These are phyloP conservation scores for Colletotrichum sp. DNA, from an alignment of 2,329 filamentous ascomycete species.

Conservation along the genomic window DNA sequence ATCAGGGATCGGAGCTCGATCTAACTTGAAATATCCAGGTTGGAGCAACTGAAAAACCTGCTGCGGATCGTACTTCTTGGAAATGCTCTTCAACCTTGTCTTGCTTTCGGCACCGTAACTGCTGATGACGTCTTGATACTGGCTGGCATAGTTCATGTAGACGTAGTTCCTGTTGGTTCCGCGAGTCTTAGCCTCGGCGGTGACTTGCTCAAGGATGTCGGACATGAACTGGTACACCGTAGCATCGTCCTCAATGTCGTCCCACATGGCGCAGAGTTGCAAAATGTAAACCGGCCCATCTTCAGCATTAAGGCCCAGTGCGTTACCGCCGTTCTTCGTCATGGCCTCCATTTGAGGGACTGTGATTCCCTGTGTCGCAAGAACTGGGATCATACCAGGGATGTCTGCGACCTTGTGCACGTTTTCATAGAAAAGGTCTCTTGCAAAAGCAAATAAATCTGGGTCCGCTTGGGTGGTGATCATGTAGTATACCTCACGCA, in stretches of 20 bases:
- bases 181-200: constrained; percentile 11
- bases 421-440: constrained; percentile 18
- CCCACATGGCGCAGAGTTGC: constrained; percentile 26
- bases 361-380: constrained; percentile 45
- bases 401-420: constrained; percentile 13
- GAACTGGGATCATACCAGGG: constrained; percentile 29
- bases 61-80: constrained; percentile 36
- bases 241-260: constrained; percentile 20
- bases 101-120: constrained; percentile 43
- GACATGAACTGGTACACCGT: constrained; percentile 23
- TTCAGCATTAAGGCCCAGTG: constrained; percentile 35
- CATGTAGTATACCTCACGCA: constrained; percentile 26
- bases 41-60: constrained; percentile 36
- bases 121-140: constrained; percentile 39
- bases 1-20: constrained; percentile 15
- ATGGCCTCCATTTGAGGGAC: constrained; percentile 37
- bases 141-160: constrained; percentile 50
- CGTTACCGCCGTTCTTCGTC: constrained; percentile 40
- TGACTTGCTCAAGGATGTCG: constrained; percentile 20
- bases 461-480: constrained; percentile 22
- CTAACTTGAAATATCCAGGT: constrained; percentile 34
- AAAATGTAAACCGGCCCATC: constrained; percentile 28
- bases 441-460: constrained; percentile 23
- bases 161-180: constrained; percentile 24
- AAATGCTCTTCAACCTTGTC: constrained; percentile 29